Conservation (phyloP, 441 rosid species). For the Corymbia citriodora region DNA sequence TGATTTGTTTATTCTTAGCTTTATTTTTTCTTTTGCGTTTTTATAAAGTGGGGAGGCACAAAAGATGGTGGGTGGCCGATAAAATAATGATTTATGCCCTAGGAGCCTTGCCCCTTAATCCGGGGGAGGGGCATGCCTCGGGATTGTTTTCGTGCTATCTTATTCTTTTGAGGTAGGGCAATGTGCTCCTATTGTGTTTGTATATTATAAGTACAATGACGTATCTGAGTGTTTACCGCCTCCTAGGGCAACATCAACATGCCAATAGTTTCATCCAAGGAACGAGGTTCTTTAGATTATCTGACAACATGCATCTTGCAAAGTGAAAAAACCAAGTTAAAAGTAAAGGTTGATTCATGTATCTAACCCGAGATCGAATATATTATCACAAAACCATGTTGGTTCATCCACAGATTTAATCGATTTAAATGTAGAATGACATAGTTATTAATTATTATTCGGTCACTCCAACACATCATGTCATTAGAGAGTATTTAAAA, state of each 20-base stretch:
- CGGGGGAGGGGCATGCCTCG: slow-evolving; percentile 27
- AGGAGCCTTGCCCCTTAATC: slow-evolving; percentile 31
- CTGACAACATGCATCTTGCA: neutral
- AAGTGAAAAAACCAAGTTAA: neutral
- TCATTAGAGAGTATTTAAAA: neutral
- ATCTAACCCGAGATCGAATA: neutral
- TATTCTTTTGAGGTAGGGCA: neutral
- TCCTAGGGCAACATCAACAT: neutral
- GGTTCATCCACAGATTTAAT: neutral
- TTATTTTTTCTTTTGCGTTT: slow-evolving; percentile 23
- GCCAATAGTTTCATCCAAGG: neutral
- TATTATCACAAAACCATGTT: neutral
- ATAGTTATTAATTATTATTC: neutral
- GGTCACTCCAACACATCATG: neutral
- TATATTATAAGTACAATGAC: neutral
- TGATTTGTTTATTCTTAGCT: slow-evolving; percentile 10
- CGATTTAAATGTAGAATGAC: neutral
- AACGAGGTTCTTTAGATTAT: neutral
- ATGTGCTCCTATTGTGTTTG: neutral
- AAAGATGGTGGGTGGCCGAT: slow-evolving; percentile 39
- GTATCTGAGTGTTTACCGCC: neutral
- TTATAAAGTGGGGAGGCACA: slow-evolving; percentile 25
- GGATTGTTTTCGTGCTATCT: slow-evolving; percentile 28
- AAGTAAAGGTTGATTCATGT: neutral
- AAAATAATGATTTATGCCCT: slow-evolving; percentile 11